Evolutionary conservation across 352 stramenopile species (phyloP).

Genomic region (Globisporangium spiculum): DNA sequence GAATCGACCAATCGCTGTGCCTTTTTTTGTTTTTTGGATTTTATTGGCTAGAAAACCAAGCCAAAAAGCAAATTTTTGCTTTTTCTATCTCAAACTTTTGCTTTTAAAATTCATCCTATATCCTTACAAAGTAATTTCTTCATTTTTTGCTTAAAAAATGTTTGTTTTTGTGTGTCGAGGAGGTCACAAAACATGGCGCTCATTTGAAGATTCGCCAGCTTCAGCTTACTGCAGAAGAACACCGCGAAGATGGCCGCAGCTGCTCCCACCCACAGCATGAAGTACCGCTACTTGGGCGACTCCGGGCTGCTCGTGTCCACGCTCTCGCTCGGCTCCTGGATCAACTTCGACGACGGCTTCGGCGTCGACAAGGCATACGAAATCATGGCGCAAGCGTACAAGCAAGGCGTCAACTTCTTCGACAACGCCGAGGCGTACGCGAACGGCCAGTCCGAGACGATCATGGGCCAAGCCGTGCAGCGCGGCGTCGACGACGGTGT

Average conservation of each 20-base stretch:
- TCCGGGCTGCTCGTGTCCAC: slow-evolving; percentile 38
- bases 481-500: slow-evolving; percentile 23
- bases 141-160: no score
- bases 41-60: no score
- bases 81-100: no score
- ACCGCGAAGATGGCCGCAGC: not conserved
- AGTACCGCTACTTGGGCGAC: slow-evolving; percentile 27
- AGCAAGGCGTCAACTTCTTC: slow-evolving; percentile 57
- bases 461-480: slow-evolving; percentile 27
- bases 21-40: no score
- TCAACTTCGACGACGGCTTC: slow-evolving; percentile 18
- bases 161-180: no score
- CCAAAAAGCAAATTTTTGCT: no score
- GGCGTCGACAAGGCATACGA: slow-evolving; percentile 23
- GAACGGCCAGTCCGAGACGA: slow-evolving; percentile 27
- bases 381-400: slow-evolving; percentile 31
- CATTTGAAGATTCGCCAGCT: not conserved
- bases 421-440: slow-evolving; percentile 46
- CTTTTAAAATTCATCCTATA: no score
- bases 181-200: not conserved
- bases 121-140: no score
- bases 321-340: slow-evolving; percentile 35
- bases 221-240: not conserved
- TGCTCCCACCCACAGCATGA: not conserved
- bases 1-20: no score